Evolutionary conservation across 495 filamentous ascomycete genomes (phyloP), one percentile per base, ranked within the genome.

Genomic region (Ramalina peruviana): DNA sequence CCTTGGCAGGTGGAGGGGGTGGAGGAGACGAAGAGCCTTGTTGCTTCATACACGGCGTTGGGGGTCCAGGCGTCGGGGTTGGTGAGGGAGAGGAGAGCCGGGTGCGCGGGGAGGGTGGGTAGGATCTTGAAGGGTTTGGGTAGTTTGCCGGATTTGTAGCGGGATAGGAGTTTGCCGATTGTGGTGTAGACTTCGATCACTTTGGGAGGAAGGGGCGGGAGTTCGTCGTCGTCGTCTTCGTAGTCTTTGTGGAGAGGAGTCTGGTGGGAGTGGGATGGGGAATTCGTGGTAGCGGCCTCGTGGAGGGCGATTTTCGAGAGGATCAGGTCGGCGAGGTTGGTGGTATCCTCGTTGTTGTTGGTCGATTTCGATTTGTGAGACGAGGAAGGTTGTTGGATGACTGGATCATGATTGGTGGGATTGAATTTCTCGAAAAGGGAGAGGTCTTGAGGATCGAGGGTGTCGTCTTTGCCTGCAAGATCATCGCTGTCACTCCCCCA

Each of bases 121-220:
- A 99, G 75, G 52, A 97, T 85, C 66, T 97, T 97, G 76, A 99
- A 93, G 1, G 89, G 90, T 65, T 97, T 97, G 12, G 92, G 93
- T 21, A 97, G 75, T 55, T 87, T 87, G 19, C 92, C 92, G 10
- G 87, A 92, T 62, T 94, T 94, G 67, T 96, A 95, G 45, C 90
- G 78, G 9, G 87, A 88, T 38, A 97, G 76, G 44, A 97, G 79
- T 57, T 87, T 73, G 45, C 88, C 90, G 54, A 94, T 83, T 66
- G 94, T 93, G 50, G 83, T 80, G 59, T 88, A 97, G 36, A 94
- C 90, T 67, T 97, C 90, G 10, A 95, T 74, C 10, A 94, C 85
- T 65, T 95, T 97, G 4, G 84, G 82, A 3, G 87, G 87, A 49
- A 99, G 72, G 62, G 89, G 80, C 40, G 84, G 79, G n/a, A 85